Evolutionary conservation across 441 rosid genomes (phyloP), one percentile per base, ranked within the genome.

Genomic region (Mallotus japonicus): DNA sequence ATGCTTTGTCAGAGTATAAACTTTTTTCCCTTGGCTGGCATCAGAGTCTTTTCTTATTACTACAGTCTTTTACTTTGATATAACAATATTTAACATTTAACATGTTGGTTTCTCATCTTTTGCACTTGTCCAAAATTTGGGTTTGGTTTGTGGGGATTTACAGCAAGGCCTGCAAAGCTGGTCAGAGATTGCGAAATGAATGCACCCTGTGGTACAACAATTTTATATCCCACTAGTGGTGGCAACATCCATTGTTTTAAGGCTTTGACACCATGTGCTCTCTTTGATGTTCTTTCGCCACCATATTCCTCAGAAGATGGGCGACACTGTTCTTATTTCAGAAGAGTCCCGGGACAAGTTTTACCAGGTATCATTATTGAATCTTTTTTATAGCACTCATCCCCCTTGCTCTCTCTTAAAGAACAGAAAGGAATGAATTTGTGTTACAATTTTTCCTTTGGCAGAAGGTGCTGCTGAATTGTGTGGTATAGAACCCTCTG

Each of bases 221-320:
- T 79, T 78, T 81, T 87, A 61, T 74, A 81, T 65, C 88, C 88
- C 37, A 78, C 73, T 15, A 77, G 71, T 34, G 86, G 88, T 5
- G 88, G 90, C 76, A 85, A 86, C 69, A 78, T 85, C 47, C 89
- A 82, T 75, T 66, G 78, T 69, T 85, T 82, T 70, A 83, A 79
- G 70, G 89, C 87, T 24, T 14, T 77, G 64, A 76, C 83, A 32
- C 87, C 87, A 3, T 80, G 87, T 72, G 88, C 88, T 20, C 77
- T 81, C 68, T 80, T 83, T 20, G 87, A 85, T 62, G 77, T 80
- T 69, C 87, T 85, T 50, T 73, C 82, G 37, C 85, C 83, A 4
- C 87, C 85, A 0, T 80, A 80, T 68, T 79, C 83, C 19, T 77
- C 88, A 1, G 82, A 74, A 70, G 77, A 85, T 42, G 87, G 89